Percentiles rank a stretch among this genome's conserved stretches.
Evolutionary conservation across 352 stramenopile species (phyloP).

Genomic region (Pythium aristosporum): DNA sequence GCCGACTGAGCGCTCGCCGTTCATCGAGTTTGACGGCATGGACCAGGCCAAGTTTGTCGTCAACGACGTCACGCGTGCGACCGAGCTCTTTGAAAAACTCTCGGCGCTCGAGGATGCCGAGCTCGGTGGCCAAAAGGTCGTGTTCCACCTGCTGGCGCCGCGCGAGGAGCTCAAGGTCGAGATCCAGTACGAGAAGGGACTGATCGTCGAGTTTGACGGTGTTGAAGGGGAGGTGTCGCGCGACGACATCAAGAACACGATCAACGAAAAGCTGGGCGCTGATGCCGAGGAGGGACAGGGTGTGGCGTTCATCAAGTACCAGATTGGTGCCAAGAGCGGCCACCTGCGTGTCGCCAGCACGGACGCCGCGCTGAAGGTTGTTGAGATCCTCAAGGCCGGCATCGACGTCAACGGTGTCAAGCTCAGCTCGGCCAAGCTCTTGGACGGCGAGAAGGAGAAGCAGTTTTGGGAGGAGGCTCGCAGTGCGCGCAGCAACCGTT

Average conservation of each 20-base stretch:
- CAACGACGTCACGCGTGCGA: constrained; percentile 40
- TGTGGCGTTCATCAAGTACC: constrained; percentile 87
- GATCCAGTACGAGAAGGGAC: constrained; percentile 78
- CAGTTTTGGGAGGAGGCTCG: constrained; percentile 83
- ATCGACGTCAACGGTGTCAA: constrained; percentile 72
- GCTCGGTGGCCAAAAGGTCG: constrained; percentile 73
- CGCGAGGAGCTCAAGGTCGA: constrained; percentile 75
- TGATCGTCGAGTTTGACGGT: constrained; percentile 84
- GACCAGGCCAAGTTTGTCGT: constrained; percentile 74
- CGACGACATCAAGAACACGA: constrained; percentile 84
- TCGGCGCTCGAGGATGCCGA: constrained; percentile 50
- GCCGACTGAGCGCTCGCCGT: constrained; percentile 50
- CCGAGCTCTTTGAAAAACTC: constrained; percentile 74
- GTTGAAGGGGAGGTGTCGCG: constrained; percentile 79
- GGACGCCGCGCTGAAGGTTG: constrained; percentile 62
- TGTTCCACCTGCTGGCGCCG: constrained; percentile 71
- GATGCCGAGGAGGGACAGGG: constrained; percentile 57
- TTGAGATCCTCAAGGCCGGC: constrained; percentile 59
- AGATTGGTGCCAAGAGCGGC: constrained; percentile 71
- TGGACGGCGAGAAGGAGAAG: constrained; percentile 82
- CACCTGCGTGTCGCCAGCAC: constrained; percentile 61
- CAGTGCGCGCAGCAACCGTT: constrained; percentile 67
- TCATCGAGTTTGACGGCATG: constrained; percentile 81
- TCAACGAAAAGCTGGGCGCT: constrained; percentile 82
- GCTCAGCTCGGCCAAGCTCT: constrained; percentile 49